Evolutionary conservation across 441 rosid species (phyloP).

Genomic region (Erodium trifolium): DNA sequence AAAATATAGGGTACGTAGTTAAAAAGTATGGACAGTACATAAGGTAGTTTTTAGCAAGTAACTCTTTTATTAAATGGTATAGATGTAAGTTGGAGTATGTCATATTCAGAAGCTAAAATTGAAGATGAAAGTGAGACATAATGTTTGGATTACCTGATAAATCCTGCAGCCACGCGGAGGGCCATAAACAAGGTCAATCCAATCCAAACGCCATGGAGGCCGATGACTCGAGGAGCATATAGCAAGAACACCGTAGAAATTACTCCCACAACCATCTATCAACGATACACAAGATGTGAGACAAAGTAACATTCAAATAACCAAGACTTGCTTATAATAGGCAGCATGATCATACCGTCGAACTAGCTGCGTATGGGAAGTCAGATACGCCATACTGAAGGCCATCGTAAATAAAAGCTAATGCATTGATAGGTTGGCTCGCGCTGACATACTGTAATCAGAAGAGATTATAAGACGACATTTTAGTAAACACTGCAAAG

Average conservation of each 20-base stretch:
- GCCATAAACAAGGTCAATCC: constrained; percentile 36
- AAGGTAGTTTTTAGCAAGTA: too few relatives aligned
- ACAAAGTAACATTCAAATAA: background rate
- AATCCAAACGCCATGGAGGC: constrained; percentile 34
- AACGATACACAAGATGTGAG: constrained; percentile 16
- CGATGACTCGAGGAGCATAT: constrained; percentile 23
- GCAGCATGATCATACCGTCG: constrained; percentile 44
- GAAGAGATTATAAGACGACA: background rate
- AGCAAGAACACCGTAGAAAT: constrained; percentile 27
- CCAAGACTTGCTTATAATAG: background rate
- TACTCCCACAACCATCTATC: constrained; percentile 70
- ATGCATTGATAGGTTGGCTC: constrained; percentile 82
- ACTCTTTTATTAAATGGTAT: too few relatives aligned
- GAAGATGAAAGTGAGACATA: too few relatives aligned
- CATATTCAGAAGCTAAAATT: too few relatives aligned
- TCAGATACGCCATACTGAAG: constrained; percentile 92
- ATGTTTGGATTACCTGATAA: constrained; percentile 20
- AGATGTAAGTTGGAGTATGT: too few relatives aligned
- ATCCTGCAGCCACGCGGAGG: constrained; percentile 32
- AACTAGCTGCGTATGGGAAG: constrained; percentile 75
- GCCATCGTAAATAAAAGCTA: constrained; percentile 89
- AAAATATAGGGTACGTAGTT: too few relatives aligned
- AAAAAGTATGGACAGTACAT: too few relatives aligned
- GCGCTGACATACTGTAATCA: constrained; percentile 59
- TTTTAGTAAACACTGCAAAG: background rate